Conservation (phyloP, 495 filamentous ascomycete species). For the Apiosordaria backusii region DNA sequence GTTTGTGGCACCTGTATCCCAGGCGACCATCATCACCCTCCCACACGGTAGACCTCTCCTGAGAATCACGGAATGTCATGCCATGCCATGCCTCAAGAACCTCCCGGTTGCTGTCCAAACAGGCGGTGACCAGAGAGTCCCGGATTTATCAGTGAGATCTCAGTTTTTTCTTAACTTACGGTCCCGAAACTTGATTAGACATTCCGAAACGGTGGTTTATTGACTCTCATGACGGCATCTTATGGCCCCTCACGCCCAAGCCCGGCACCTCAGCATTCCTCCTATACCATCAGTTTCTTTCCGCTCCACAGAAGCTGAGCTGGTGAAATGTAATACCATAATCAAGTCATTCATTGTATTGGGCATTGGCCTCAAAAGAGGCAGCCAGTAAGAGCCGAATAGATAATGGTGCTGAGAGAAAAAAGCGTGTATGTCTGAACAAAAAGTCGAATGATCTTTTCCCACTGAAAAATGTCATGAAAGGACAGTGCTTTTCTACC, state of each 20-base stretch:
- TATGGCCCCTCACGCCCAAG: not conserved
- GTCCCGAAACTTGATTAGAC: not conserved
- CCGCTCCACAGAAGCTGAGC: no score
- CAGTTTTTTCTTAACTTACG: not conserved
- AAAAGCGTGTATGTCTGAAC: no score
- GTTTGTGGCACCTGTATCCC: not conserved
- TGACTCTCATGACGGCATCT: not conserved
- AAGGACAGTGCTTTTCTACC: no score
- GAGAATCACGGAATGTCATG: not conserved
- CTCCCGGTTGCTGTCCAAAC: not conserved
- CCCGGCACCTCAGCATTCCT: not conserved
- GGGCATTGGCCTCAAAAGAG: no score
- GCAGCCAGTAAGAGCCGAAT: no score
- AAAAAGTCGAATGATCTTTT: no score
- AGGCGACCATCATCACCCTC: not conserved
- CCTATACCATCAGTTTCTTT: not conserved
- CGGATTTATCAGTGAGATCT: not conserved
- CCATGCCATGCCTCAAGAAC: not conserved
- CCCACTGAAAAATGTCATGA: no score
- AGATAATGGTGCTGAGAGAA: no score
- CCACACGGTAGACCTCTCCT: not conserved
- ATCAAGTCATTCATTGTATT: no score
- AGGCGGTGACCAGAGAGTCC: not conserved
- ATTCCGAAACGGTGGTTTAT: not conserved
- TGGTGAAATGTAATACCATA: no score